Evolutionary conservation across 2,329 filamentous ascomycete genomes (phyloP), one percentile per base, ranked within the genome.

Genomic region (Fusarium mundagurra): DNA sequence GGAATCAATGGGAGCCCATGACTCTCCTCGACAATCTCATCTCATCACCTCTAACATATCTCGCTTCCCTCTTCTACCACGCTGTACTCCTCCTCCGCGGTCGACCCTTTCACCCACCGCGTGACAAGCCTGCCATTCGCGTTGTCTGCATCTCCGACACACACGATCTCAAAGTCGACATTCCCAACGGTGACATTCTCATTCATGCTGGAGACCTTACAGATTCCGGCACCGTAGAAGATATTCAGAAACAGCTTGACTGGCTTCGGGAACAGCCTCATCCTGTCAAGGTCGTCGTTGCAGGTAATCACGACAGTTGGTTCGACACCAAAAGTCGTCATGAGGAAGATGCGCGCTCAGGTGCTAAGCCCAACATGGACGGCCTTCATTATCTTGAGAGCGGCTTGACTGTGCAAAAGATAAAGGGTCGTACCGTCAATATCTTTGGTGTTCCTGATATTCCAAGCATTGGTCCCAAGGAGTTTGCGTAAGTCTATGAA

Each of bases 91-190:
- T 86, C 76, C 87, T 97, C 7, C 92, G 94, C 34, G 92, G 93
- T 5, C 82, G 86, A 17, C 90, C 93, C 2, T 89, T 91, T 75
- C 85, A 81, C 22, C 89, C 91, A 17, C 87, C 90, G 5, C 85
- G 85, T 38, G 84, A 86, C 63, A 85, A 85, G 64, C 85, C 84
- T 2, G 84, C 89, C 12, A 89, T 98, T 79, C 91, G 91, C 68
- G 88, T 98, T 33, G 93, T 98, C 72, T 97, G 94, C 83, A 90
- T 98, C 73, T 96, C 94, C 16, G 96, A 98, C 83, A 98, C 96
- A 1, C 96, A 98, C 84, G 90, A 90, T 68, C 86, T 88, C 47
- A 86, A 87, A 16, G 84, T 90, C 13, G 76, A 82, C 24, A 86
- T 97, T 2, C 94, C 95, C 0, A 83, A 88, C 16, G 95, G 95